Evolutionary conservation across 139 green algal species (phyloP).

Genomic region (Tetradesmus lagerheimii): DNA sequence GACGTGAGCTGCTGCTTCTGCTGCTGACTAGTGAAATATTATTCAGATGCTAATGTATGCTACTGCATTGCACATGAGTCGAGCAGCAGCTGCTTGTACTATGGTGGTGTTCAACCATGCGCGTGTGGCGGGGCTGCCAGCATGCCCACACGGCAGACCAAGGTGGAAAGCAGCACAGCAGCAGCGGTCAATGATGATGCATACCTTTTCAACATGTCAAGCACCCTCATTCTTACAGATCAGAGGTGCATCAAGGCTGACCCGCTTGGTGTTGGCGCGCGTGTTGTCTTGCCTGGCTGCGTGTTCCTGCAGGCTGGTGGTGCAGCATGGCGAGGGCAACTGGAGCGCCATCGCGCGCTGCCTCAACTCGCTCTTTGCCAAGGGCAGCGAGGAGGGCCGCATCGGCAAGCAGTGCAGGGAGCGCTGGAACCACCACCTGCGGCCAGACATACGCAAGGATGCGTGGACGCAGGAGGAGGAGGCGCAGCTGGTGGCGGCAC

Average conservation of each 20-base stretch:
- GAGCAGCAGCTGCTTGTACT: not conserved
- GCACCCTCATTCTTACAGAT: not conserved
- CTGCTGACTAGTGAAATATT: too few species aligned
- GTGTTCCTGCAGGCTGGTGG: slow-evolving; percentile 69
- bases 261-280: not conserved
- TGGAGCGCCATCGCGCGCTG: slow-evolving; percentile 75
- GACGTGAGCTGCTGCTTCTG: slow-evolving; percentile 20
- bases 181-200: not conserved
- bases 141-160: not conserved
- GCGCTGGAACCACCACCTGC: slow-evolving; percentile 87
- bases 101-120: not conserved
- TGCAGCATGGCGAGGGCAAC: slow-evolving; percentile 75
- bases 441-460: slow-evolving; percentile 80
- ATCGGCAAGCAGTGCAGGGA: slow-evolving; percentile 88
- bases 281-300: not conserved
- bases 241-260: not conserved
- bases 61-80: not conserved
- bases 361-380: slow-evolving; percentile 61
- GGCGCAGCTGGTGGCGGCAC: slow-evolving; percentile 44
- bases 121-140: not conserved
- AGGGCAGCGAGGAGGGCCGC: slow-evolving; percentile 65
- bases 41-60: too few species aligned
- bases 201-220: not conserved
- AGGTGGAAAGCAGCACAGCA: not conserved
- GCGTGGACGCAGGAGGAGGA: slow-evolving; percentile 77